These are phyloP conservation scores for Salicornia ramosissima DNA, from an alignment of 148 eudicot species.

Conservation along the genomic window DNA sequence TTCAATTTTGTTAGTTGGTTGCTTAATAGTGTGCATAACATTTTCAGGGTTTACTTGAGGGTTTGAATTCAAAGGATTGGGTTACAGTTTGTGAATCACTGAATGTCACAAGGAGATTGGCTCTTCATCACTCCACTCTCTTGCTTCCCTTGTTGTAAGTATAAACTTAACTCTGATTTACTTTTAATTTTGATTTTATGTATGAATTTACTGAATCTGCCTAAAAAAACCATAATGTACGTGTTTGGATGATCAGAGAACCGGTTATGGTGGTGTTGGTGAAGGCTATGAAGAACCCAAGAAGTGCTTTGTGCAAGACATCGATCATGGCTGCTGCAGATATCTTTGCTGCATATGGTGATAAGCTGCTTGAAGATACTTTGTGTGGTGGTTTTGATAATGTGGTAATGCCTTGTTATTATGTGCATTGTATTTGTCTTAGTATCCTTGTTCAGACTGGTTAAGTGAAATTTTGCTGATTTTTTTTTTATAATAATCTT, in stretches of 20 bases:
- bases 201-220: not conserved
- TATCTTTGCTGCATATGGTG: slow-evolving; percentile 60
- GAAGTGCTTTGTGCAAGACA: slow-evolving; percentile 94
- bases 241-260: slow-evolving; percentile 40
- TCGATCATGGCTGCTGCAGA: slow-evolving; percentile 91
- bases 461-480: not conserved
- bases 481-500: no score
- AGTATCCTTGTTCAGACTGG: not conserved
- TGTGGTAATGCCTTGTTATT: slow-evolving; percentile 41
- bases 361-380: slow-evolving; percentile 46
- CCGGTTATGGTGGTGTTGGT: slow-evolving; percentile 61
- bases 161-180: not conserved
- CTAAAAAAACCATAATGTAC: not conserved
- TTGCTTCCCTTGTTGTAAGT: slow-evolving; percentile 77
- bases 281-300: slow-evolving; percentile 90
- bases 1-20: not conserved
- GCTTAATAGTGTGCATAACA: not conserved
- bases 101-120: slow-evolving; percentile 66
- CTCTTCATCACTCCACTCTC: slow-evolving; percentile 51
- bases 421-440: not conserved
- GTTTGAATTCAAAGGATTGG: slow-evolving; percentile 92
- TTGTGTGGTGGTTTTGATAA: slow-evolving; percentile 57
- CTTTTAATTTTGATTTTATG: not conserved
- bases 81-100: slow-evolving; percentile 71
- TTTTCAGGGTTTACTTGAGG: slow-evolving; percentile 65